Conservation (phyloP, 2,329 filamentous ascomycete species). For the Diaporthe citri region DNA sequence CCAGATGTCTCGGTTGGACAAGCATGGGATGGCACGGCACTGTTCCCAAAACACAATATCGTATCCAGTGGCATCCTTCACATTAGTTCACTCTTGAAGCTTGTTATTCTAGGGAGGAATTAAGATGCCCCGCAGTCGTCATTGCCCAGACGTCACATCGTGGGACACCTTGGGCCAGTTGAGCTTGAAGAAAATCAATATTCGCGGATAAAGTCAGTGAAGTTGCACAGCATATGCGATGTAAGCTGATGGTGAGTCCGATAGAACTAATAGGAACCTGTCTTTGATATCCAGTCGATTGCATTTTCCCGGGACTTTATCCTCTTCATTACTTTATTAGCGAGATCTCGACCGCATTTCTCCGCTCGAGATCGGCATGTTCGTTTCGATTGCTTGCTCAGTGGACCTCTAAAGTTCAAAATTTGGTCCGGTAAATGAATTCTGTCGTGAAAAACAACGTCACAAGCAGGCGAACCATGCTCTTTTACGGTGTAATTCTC, state of each 20-base stretch:
- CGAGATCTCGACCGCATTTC: not conserved
- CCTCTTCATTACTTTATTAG: constrained; percentile 13
- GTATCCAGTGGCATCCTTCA: no score
- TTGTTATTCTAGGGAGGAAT: no score
- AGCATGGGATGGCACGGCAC: no score
- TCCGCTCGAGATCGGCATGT: not conserved
- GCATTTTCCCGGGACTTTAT: constrained; percentile 26
- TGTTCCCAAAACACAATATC: no score
- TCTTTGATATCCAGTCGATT: not conserved
- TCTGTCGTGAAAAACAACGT: not conserved
- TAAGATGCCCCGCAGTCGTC: no score
- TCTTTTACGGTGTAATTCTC: not conserved
- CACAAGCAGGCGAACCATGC: constrained; percentile 13
- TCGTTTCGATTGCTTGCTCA: not conserved
- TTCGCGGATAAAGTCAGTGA: not conserved
- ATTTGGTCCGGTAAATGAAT: not conserved
- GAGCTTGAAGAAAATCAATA: not conserved
- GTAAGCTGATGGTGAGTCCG: not conserved
- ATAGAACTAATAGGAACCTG: not conserved
- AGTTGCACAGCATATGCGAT: constrained; percentile 1
- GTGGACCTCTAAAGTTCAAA: not conserved
- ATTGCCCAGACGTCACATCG: no score
- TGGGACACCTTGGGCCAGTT: no score
- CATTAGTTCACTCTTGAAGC: no score
- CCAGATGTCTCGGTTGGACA: no score